These are phyloP conservation scores for Tylopilus vinaceipallidus DNA, from an alignment of 768 basidiomycete species.

Conservation along the genomic window DNA sequence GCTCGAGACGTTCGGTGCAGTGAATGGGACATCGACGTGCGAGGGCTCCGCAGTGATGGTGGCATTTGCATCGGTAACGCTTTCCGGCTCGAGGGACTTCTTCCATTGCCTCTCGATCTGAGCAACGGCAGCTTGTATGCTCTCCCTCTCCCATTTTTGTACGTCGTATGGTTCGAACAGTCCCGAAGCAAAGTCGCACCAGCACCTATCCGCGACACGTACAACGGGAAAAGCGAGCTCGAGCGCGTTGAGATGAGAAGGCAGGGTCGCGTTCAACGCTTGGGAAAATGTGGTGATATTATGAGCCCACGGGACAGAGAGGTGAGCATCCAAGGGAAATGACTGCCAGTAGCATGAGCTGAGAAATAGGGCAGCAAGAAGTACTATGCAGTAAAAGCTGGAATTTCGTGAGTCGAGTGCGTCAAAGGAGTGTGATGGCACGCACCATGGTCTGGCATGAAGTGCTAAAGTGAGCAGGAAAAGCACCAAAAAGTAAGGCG, in stretches of 20 bases:
- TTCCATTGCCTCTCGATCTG: conserved; percentile 35
- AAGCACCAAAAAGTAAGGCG: conserved; percentile 75
- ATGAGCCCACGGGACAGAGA: conserved; percentile 63
- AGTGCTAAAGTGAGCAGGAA: conserved; percentile 76
- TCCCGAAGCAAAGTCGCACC: conserved; percentile 73
- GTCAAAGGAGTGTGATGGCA: conserved; percentile 7
- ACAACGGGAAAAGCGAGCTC: conserved; percentile 53
- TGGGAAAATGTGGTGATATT: conserved; percentile 73
- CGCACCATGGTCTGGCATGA: conserved; percentile 83
- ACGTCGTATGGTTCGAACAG: conserved; percentile 79
- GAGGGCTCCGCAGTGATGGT: conserved; percentile 26
- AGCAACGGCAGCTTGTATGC: conserved; percentile 47
- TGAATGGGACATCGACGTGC: conserved; percentile 12
- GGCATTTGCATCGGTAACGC: conserved; percentile 24
- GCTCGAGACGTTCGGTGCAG: background rate
- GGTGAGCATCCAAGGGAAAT: conserved; percentile 59
- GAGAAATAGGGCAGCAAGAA: conserved; percentile 78
- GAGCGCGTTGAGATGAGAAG: conserved; percentile 37
- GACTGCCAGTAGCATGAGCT: conserved; percentile 92
- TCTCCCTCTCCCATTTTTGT: conserved; percentile 69
- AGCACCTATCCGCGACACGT: conserved; percentile 74
- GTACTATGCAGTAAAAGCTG: conserved; percentile 85
- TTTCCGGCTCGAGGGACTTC: conserved; percentile 23
- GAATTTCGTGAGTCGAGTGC: conserved; percentile 5
- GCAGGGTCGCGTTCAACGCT: conserved; percentile 52